phyloP scores from a whole-genome alignment of 2,329 filamentous ascomycete species.

The Metarhizium brunneum region DNA sequence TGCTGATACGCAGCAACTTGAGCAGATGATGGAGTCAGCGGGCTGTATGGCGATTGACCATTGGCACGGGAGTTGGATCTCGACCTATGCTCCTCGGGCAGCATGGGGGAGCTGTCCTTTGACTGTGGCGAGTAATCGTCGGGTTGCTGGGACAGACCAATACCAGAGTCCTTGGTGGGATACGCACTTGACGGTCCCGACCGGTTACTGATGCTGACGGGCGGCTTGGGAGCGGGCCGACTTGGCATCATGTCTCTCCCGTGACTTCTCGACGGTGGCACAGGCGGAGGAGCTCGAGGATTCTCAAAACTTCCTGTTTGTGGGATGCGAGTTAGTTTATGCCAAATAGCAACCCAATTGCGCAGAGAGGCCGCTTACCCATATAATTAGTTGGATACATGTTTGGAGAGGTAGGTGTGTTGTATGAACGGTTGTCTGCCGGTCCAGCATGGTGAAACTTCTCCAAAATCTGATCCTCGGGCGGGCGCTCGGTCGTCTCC shows the following conservation, averaged over 20 bases:
- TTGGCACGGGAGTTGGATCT: slow-evolving; percentile 59
- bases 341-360: not conserved
- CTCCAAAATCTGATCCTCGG: slow-evolving; percentile 84
- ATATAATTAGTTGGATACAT: slow-evolving; percentile 46
- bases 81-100: slow-evolving; percentile 58
- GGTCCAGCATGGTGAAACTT: slow-evolving; percentile 87
- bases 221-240: slow-evolving; percentile 82
- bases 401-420: slow-evolving; percentile 37
- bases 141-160: slow-evolving; percentile 48
- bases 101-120: slow-evolving; percentile 49
- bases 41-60: slow-evolving; percentile 40
- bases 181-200: slow-evolving; percentile 42
- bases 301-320: slow-evolving; percentile 82
- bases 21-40: slow-evolving; percentile 28
- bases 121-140: slow-evolving; percentile 44
- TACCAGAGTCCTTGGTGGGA: slow-evolving; percentile 51
- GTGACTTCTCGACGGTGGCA: slow-evolving; percentile 50
- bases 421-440: slow-evolving; percentile 36
- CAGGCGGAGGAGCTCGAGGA: slow-evolving; percentile 82
- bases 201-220: slow-evolving; percentile 51
- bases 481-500: slow-evolving; percentile 72
- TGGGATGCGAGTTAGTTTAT: not conserved
- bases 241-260: slow-evolving; percentile 59
- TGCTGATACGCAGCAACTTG: slow-evolving; percentile 47
- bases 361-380: slow-evolving; percentile 55